phyloP scores from a whole-genome alignment of 2,329 filamentous ascomycete genomes.

The Calonectria hawksworthii region DNA sequence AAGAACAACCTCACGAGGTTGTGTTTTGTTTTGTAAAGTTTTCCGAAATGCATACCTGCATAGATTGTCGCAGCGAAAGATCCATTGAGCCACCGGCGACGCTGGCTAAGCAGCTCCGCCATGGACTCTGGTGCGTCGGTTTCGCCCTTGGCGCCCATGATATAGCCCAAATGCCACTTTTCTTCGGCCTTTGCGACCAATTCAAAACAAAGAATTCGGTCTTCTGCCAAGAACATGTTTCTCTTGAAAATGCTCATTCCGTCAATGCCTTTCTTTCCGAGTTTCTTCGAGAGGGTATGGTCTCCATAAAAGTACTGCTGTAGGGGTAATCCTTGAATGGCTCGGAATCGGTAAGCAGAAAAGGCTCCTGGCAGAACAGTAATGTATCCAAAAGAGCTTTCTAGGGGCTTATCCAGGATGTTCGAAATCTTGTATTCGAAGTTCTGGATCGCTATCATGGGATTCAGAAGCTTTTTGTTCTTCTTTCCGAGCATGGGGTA shows the following conservation, averaged over 20 bases:
- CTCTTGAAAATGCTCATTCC: slow-evolving; percentile 19
- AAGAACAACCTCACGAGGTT: background rate
- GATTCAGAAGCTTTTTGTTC: slow-evolving; percentile 4
- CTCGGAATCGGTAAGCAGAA: slow-evolving; percentile 12
- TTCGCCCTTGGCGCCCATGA: slow-evolving; percentile 16
- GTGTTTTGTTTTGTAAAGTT: background rate
- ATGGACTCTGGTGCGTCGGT: slow-evolving; percentile 6
- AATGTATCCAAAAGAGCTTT: slow-evolving; percentile 13
- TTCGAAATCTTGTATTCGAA: slow-evolving; percentile 22
- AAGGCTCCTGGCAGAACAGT: slow-evolving; percentile 10
- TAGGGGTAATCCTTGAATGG: slow-evolving; percentile 11
- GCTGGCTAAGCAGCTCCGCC: slow-evolving; percentile 9
- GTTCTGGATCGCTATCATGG: slow-evolving; percentile 11
- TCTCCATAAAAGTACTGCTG: slow-evolving; percentile 18
- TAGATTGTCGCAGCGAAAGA: slow-evolving; percentile 18
- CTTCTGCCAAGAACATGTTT: slow-evolving; percentile 21
- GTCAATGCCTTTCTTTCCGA: slow-evolving; percentile 21
- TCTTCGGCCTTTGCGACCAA: slow-evolving; percentile 3
- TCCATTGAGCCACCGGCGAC: slow-evolving; percentile 16
- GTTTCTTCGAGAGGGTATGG: slow-evolving; percentile 8
- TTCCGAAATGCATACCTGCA: background rate
- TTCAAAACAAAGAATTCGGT: slow-evolving; percentile 13
- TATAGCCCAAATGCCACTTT: slow-evolving; percentile 13
- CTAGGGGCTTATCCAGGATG: slow-evolving; percentile 12
- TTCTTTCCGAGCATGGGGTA: slow-evolving; percentile 12